Conservation (phyloP, 2,329 filamentous ascomycete genomes). For the Orbilia oligospora region DNA sequence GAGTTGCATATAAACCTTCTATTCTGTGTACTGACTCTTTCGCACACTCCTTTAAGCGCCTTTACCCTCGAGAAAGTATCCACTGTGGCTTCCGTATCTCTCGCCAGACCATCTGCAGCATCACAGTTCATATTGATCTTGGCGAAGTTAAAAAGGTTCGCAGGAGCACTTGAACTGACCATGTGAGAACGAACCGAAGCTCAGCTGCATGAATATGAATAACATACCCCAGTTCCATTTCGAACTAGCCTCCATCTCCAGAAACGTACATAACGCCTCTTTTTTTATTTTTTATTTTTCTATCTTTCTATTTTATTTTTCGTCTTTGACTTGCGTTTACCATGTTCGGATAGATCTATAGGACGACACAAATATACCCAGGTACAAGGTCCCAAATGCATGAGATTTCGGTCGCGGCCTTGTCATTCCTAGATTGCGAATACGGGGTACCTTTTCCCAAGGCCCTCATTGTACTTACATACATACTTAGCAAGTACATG, state of each 20-base stretch:
- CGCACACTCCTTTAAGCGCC: slow-evolving; percentile 24
- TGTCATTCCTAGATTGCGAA: slow-evolving; percentile 45
- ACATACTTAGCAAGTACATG: no score
- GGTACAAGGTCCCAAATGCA: slow-evolving; percentile 25
- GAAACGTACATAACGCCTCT: slow-evolving; percentile 21
- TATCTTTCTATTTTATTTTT: not conserved
- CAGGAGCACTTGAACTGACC: slow-evolving; percentile 16
- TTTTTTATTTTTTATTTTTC: slow-evolving; percentile 11
- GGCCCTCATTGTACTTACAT: not conserved
- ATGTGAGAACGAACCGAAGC: slow-evolving; percentile 24
- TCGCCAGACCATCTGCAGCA: slow-evolving; percentile 22
- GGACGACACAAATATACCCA: slow-evolving; percentile 24
- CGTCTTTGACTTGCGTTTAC: slow-evolving; percentile 5
- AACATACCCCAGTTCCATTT: slow-evolving; percentile 10
- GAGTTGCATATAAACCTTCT: slow-evolving; percentile 50
- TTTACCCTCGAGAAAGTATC: slow-evolving; percentile 14
- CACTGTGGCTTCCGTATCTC: slow-evolving; percentile 36
- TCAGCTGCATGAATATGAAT: slow-evolving; percentile 8
- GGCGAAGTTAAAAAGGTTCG: slow-evolving; percentile 4
- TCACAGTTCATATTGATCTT: slow-evolving; percentile 2
- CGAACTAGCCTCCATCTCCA: slow-evolving; percentile 9
- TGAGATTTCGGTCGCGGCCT: slow-evolving; percentile 25
- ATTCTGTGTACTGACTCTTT: slow-evolving; percentile 12
- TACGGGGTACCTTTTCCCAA: slow-evolving; percentile 43
- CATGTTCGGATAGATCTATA: slow-evolving; percentile 26